Evolutionary conservation across 495 filamentous ascomycete genomes (phyloP), one percentile per base, ranked within the genome.

Genomic region (Talaromyces wortmannii): DNA sequence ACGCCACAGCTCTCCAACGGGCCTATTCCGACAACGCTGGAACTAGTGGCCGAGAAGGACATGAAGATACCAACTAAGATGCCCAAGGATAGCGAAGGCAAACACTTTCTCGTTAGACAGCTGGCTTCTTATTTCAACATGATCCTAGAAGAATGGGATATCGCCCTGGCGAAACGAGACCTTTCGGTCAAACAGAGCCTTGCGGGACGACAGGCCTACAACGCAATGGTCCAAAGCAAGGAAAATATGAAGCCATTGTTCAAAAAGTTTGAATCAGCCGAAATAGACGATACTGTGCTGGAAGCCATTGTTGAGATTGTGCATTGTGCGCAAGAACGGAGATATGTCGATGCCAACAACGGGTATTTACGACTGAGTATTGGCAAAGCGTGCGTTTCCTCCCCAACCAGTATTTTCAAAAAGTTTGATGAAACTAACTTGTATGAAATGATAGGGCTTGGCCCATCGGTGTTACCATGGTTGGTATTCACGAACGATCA

Each of bases 391-490:
- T 82, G 72, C 42, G 78, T 75, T 54, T 11, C 30, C 33, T 45
- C 29, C 11, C 40, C 8, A n/a, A n/a, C 13, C 48, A 29, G 13
- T 16, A 16, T 5, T 31, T 57, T 48, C 6, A 10, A 23, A 11
- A 13, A 40, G 31, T 43, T 43, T 13, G 15, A n/a, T 29, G 7
- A 15, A 18, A 40, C 31, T 31, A 31, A 43, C 45, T 16, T 45
- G 40, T 40, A 4, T 40, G 12, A 50, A 46, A 11, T 23, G 3
- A 12, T 52, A 82, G 80, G 58, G 94, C 94, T 18, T 98, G 94
- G 94, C 94, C 94, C 30, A 98, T 98, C 67, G 94, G 94, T 72
- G 94, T 98, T 31, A 98, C 94, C 62, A 97, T 97, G 94, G 94
- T 98, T 59, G 94, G 94, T 77, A 98, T 98, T 64, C 94, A 98